Base-by-base conservation (phyloP, 1,284 basidiomycete genomes). In the Tilletia horrida region DNA sequence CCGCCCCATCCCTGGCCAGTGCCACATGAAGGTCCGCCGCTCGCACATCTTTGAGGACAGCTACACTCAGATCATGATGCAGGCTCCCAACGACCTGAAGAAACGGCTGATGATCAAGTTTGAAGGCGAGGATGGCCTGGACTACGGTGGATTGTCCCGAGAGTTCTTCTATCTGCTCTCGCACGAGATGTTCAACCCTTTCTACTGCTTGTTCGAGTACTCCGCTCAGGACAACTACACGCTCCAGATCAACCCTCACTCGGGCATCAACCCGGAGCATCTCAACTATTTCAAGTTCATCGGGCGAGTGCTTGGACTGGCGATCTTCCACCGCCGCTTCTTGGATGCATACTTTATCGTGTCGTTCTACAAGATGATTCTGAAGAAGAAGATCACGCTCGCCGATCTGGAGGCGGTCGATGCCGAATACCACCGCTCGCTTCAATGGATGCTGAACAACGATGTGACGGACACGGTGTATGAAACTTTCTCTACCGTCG, bases 211-310 rank as follows among this genome's bases (percentile, higher is more conserved):
- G 55, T 99, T 99, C 84, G 94, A 98, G 84, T 98, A 98, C 84
- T 97, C 95, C 1, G 91, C 96, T 14, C 93, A 97, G 83, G 96
- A 97, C 86, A 97, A 97, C 84, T 97, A 97, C 84, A 99, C 96
- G 3, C 88, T 97, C 13, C 94, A 97, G 84, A 95, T 97, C 84
- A 97, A 97, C 83, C 93, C 93, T 63, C 93, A 94, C 75, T 96
- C 93, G 16, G 92, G 91, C 67, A 92, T 98, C 81, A 98, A 98
- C 83, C 96, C 95, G 0, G 96, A 99, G 83, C 96, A 99, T 83
- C 84, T 99, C 76, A 97, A 93, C 85, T 99, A 98, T 85, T 98
- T 98, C 89, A 97, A 96, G 85, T 98, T 98, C 83, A 97, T 97
- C 72, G 95, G 96, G 21, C 88, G 96, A 65, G 89, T 90, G 70